These are phyloP conservation scores for Saccharum hybrid DNA, from an alignment of 202 grass and related monocot species.

Conservation along the genomic window DNA sequence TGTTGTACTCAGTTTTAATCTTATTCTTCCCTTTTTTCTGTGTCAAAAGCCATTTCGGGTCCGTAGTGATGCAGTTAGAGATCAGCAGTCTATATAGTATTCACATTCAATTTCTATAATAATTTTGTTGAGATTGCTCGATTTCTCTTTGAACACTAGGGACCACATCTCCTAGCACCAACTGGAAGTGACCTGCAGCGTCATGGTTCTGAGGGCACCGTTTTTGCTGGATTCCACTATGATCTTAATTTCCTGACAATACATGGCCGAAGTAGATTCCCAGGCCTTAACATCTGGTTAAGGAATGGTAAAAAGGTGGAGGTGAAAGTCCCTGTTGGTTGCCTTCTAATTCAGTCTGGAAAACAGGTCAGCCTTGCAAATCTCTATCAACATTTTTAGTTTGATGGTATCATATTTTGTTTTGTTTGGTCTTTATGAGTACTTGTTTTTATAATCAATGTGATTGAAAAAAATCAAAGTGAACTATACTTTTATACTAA, in stretches of 20 bases:
- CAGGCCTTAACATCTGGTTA: slow-evolving; percentile 93
- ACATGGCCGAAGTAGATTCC: slow-evolving; percentile 96
- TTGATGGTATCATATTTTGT: neutral
- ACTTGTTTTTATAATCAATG: neutral
- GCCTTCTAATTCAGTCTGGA: slow-evolving; percentile 89
- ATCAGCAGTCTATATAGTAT: neutral
- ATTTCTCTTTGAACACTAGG: slow-evolving; percentile 49
- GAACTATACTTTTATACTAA: neutral
- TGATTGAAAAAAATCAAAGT: slow-evolving; percentile 14
- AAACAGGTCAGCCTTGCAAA: slow-evolving; percentile 66
- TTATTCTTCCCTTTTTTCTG: neutral
- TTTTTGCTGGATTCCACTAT: slow-evolving; percentile 96
- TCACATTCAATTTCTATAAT: slow-evolving; percentile 5
- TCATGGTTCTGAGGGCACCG: slow-evolving; percentile 75
- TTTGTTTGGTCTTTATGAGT: neutral
- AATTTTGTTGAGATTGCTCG: slow-evolving; percentile 19
- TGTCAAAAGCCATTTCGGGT: neutral
- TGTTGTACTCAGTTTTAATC: neutral
- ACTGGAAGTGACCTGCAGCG: slow-evolving; percentile 88
- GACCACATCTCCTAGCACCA: slow-evolving; percentile 92
- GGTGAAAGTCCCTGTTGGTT: slow-evolving; percentile 90
- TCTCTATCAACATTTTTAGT: neutral
- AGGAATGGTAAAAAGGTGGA: slow-evolving; percentile 89
- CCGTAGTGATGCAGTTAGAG: neutral
- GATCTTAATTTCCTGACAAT: slow-evolving; percentile 99